A percentile compares a stretch with the other conserved stretches of the same genome.
These are phyloP conservation scores for Boletus tylopilopsis DNA, from an alignment of 768 basidiomycete genomes.

Conservation along the genomic window DNA sequence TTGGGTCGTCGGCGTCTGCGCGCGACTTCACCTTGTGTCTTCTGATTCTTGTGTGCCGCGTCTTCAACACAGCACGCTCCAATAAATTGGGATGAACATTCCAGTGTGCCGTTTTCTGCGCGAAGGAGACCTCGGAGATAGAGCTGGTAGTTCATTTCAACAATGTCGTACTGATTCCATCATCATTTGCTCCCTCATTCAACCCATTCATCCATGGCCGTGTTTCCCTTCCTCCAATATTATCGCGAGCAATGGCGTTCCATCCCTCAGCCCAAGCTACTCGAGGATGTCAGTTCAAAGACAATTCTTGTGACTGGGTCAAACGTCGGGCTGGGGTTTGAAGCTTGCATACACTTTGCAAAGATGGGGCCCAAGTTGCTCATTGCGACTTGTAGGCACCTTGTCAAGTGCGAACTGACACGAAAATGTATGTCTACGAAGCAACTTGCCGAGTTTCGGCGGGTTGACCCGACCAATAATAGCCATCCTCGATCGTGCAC, in stretches of 20 bases:
- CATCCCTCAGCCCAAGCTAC: constrained; percentile 11
- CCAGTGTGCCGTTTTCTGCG: too few species aligned
- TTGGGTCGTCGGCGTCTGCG: too few species aligned
- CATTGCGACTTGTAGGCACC: constrained; percentile 33
- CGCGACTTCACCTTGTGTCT: too few species aligned
- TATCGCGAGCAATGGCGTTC: constrained; percentile 23
- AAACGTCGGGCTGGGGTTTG: constrained; percentile 39
- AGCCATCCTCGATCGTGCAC: constrained; percentile 19
- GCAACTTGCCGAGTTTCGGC: background rate
- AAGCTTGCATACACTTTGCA: constrained; percentile 31
- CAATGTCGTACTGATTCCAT: too few species aligned
- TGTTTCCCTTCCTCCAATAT: constrained; percentile 10
- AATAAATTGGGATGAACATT: too few species aligned
- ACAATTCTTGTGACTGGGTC: constrained; percentile 50
- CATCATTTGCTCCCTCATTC: too few species aligned
- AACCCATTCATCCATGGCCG: constrained; percentile 9
- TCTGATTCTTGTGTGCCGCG: too few species aligned
- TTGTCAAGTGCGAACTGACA: constrained; percentile 23
- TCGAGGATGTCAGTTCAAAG: constrained; percentile 39
- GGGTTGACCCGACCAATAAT: background rate
- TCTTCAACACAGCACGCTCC: too few species aligned
- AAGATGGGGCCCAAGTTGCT: constrained; percentile 30
- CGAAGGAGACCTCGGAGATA: too few species aligned
- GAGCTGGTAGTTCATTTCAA: too few species aligned
- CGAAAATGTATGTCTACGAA: constrained; percentile 12